These are phyloP conservation scores for Gossypium lobatum DNA, from an alignment of 441 rosid genomes.

Conservation along the genomic window DNA sequence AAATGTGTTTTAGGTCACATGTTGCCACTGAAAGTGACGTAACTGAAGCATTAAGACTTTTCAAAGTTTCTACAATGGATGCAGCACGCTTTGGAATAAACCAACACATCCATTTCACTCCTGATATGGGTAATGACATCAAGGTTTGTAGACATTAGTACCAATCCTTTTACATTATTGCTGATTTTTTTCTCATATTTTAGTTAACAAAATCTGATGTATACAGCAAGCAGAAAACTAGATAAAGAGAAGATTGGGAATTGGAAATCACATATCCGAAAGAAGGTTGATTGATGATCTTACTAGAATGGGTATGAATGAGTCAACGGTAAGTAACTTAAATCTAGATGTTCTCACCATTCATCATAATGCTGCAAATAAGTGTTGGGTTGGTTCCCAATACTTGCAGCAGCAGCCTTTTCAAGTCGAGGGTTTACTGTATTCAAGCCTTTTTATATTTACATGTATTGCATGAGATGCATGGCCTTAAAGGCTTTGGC, in stretches of 20 bases:
- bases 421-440: too few relatives aligned
- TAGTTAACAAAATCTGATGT: not conserved
- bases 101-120: constrained; percentile 71
- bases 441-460: too few relatives aligned
- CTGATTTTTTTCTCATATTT: not conserved
- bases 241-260: constrained; percentile 83
- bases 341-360: too few relatives aligned
- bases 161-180: not conserved
- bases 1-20: constrained; percentile 52
- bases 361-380: too few relatives aligned
- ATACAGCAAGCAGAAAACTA: constrained; percentile 88
- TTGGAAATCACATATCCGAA: constrained; percentile 86
- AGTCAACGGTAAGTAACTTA: constrained; percentile 59
- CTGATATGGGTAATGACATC: constrained; percentile 72
- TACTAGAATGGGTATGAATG: constrained; percentile 78
- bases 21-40: constrained; percentile 87
- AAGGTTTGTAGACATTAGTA: constrained; percentile 40
- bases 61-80: constrained; percentile 90
- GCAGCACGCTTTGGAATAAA: constrained; percentile 93
- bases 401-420: too few relatives aligned
- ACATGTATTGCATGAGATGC: too few relatives aligned
- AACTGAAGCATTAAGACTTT: constrained; percentile 78
- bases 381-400: too few relatives aligned
- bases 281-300: constrained; percentile 87
- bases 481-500: too few relatives aligned